Evolutionary conservation across 306 rosid species (phyloP).

Genomic region (Abrus pulchellus): DNA sequence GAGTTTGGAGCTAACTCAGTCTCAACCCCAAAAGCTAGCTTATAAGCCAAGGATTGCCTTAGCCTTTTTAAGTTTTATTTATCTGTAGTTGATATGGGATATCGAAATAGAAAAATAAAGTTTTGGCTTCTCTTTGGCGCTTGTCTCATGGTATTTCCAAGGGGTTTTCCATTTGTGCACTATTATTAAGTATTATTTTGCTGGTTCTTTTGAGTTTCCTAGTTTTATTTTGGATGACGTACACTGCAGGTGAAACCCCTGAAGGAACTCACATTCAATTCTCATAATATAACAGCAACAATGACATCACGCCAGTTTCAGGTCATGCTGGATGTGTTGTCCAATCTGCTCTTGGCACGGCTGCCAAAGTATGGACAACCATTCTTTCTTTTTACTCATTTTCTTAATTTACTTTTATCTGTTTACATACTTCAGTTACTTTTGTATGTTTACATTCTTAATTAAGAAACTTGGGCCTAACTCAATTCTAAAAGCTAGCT

Average conservation of each 20-base stretch:
- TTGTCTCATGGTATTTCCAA: background rate
- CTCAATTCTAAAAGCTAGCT: too few species aligned
- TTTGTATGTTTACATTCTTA: background rate
- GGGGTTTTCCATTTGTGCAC: background rate
- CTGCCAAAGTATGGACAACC: slow-evolving; percentile 79
- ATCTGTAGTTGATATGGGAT: too few species aligned
- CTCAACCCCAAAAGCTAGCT: too few species aligned
- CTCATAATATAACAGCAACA: slow-evolving; percentile 83
- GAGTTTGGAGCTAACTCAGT: too few species aligned
- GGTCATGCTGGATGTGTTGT: slow-evolving; percentile 90
- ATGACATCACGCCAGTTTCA: slow-evolving; percentile 99
- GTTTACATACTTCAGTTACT: slow-evolving; percentile 26
- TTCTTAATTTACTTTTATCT: slow-evolving; percentile 15
- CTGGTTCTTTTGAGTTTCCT: background rate
- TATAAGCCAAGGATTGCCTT: background rate
- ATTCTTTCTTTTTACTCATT: slow-evolving; percentile 34
- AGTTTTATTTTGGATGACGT: background rate
- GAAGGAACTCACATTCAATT: slow-evolving; percentile 89
- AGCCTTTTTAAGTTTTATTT: background rate
- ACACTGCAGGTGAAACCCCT: slow-evolving; percentile 90
- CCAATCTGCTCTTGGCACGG: slow-evolving; percentile 93
- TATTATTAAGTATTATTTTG: background rate
- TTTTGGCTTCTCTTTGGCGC: slow-evolving; percentile 12
- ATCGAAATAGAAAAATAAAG: background rate
- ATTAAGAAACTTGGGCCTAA: too few species aligned